Evolutionary conservation across 148 eudicot genomes (phyloP), one percentile per base, ranked within the genome.

Genomic region (Arctostaphylos glauca): DNA sequence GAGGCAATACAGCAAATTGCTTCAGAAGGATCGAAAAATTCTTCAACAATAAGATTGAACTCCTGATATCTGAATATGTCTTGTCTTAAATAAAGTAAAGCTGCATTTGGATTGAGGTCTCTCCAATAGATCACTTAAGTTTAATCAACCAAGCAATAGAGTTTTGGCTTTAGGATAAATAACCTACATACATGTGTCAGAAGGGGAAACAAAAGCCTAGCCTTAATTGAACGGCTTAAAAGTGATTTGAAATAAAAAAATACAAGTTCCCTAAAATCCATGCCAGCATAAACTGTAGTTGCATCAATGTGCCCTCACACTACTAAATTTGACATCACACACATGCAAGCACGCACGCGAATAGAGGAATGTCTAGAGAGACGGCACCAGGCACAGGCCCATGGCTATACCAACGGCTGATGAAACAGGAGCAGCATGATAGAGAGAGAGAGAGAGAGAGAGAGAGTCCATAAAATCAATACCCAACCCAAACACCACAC

Each of bases 1-100:
- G 31, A 19, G 77, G 43, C 80, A 86, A 66, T 31, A 86, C 41
- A 85, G 14, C 14, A 72, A 31, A 15, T 68, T 46, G 41, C 43
- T 60, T 80, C 43, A 48, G 21, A 67, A 71, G 9, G 60, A 54
- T 48, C 54, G 3, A 49, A 10, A 74, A 74, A 31, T 74, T 74
- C 77, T 74, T 74, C 31, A 15, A 74, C 16, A 21, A 21, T 31
- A 74, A 74, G 2, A 74, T 49, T 48, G 77, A 73, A 46, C 12
- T 73, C 76, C 14, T 48, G 13, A 74, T 49, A 49, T 21, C 50
- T 47, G 25, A 23, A 50, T 48, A 48, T 4, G 0, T 74, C 55
- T 74, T 18, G 2, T 73, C 76, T 15, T 73, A 16, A 3, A 70
- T 10, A 46, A 46, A 46, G 14, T 31, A 31, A 31, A 31, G 38